Evolutionary conservation across 192 early-diverging fungal species (phyloP).

Genomic region (Coemansia sp.): DNA sequence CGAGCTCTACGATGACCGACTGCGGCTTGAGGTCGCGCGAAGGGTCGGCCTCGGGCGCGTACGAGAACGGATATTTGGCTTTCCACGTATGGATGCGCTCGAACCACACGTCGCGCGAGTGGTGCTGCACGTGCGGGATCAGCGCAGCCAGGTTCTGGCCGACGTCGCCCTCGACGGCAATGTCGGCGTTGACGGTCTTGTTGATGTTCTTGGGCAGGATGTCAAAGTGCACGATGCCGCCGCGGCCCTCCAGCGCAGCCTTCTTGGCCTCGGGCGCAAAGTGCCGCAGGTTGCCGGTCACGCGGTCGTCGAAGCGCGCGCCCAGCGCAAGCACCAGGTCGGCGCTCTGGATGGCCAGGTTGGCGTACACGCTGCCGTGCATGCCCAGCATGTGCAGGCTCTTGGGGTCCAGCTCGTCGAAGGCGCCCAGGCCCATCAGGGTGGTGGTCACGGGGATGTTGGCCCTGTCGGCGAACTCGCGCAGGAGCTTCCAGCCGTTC

Average conservation of each 20-base stretch:
- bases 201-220: conserved; percentile 99
- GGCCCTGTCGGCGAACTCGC: conserved; percentile 78
- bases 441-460: conserved; percentile 99
- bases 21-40: conserved; percentile 83
- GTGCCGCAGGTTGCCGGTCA: conserved; percentile 84
- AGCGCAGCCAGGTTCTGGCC: conserved; percentile 79
- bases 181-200: conserved; percentile 90
- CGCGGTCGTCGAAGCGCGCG: conserved; percentile 98
- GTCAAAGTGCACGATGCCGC: conserved; percentile 98
- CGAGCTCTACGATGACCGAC: conserved; percentile 89
- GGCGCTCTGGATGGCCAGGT: conserved; percentile 95
- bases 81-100: conserved; percentile 84
- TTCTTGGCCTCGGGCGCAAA: conserved; percentile 93
- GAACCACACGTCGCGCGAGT: conserved; percentile 81
- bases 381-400: conserved; percentile 98
- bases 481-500: conserved; percentile 78
- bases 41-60: conserved; percentile 59
- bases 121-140: conserved; percentile 72
- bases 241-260: conserved; percentile 82
- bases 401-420: conserved; percentile 86
- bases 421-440: conserved; percentile 86
- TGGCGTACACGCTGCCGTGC: conserved; percentile 98
- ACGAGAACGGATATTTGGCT: conserved; percentile 86
- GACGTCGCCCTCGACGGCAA: conserved; percentile 95
- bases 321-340: conserved; percentile 94